Evolutionary conservation across 1,139 yeast species (phyloP).

Genomic region (Candida tetrigidarum): DNA sequence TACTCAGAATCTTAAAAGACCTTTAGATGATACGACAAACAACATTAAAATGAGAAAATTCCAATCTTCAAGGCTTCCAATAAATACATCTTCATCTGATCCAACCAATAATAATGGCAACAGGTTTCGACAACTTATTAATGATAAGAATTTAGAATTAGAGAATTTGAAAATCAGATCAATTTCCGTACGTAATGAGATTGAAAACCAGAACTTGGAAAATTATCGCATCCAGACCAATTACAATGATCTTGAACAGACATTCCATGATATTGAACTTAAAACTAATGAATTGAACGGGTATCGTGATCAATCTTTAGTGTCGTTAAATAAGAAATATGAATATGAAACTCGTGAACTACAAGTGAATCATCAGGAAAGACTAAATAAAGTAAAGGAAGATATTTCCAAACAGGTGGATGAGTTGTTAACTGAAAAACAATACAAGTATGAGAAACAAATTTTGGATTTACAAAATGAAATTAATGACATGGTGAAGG

Average conservation of each 20-base stretch:
- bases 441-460: conserved; percentile 29
- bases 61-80: background rate
- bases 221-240: conserved; percentile 45
- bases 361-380: conserved; percentile 36
- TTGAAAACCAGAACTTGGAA: conserved; percentile 37
- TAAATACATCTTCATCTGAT: no score
- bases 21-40: background rate
- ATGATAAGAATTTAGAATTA: conserved; percentile 18
- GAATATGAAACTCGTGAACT: conserved; percentile 38
- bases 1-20: background rate
- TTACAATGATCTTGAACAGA: conserved; percentile 25
- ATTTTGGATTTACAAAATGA: conserved; percentile 19
- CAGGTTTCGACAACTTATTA: conserved; percentile 12
- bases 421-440: conserved; percentile 31
- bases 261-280: conserved; percentile 24
- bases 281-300: conserved; percentile 34
- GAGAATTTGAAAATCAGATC: conserved; percentile 24
- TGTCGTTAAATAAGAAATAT: conserved; percentile 36
- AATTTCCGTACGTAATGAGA: conserved; percentile 41
- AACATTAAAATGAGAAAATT: conserved; percentile 12
- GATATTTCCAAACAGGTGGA: conserved; percentile 39
- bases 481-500: conserved; percentile 11
- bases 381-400: conserved; percentile 41
- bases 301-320: conserved; percentile 30
- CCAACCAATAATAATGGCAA: background rate